Percentiles rank a stretch among this genome's conserved stretches.
Conservation (phyloP, 495 filamentous ascomycete genomes). For the Penicillium tannophilum region DNA sequence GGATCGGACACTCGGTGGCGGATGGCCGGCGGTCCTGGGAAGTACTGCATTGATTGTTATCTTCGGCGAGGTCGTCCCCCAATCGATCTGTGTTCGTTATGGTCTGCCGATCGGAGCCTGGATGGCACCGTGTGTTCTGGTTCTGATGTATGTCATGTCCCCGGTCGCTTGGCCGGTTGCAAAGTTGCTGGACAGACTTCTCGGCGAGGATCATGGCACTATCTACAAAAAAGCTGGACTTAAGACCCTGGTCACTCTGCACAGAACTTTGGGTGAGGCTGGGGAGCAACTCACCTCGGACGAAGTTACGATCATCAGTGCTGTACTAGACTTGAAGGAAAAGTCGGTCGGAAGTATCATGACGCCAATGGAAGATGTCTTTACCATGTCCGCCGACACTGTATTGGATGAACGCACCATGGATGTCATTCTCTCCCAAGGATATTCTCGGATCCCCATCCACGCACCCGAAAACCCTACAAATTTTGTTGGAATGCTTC, state of each 20-base stretch:
- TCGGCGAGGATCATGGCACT: constrained; percentile 91
- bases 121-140: constrained; percentile 86
- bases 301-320: constrained; percentile 97
- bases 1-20: constrained; percentile 89
- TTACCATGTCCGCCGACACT: constrained; percentile 90
- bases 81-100: constrained; percentile 95
- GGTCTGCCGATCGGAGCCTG: constrained; percentile 94
- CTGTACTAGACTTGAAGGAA: constrained; percentile 93
- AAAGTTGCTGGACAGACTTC: constrained; percentile 82
- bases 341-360: constrained; percentile 94
- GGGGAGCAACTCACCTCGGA: constrained; percentile 93
- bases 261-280: constrained; percentile 83
- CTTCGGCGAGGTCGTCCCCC: constrained; percentile 94
- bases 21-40: constrained; percentile 90
- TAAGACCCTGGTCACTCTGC: constrained; percentile 87
- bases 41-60: constrained; percentile 96
- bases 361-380: constrained; percentile 98
- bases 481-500: constrained; percentile 95
- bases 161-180: constrained; percentile 89
- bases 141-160: constrained; percentile 88
- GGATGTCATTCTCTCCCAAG: constrained; percentile 86
- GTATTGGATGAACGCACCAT: constrained; percentile 90
- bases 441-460: constrained; percentile 95
- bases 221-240: constrained; percentile 95
- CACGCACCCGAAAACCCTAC: constrained; percentile 77